Conservation (phyloP, 2,329 filamentous ascomycete genomes). For the Pestalotiopsis sp. region DNA sequence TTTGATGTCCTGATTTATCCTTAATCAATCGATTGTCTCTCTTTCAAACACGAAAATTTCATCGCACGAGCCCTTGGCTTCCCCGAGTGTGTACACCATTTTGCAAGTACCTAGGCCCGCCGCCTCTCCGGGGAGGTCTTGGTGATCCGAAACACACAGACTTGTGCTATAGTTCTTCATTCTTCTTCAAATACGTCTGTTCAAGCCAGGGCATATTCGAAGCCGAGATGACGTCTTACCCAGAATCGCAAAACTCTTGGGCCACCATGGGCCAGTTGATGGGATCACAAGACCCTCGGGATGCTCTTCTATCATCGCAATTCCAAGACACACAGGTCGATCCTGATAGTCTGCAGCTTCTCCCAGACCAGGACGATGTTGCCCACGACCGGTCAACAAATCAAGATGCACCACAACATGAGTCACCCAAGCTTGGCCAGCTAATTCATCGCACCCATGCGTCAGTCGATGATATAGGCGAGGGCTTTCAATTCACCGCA, state of each 20-base stretch:
- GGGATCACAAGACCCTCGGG: not conserved
- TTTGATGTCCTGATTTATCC: no score
- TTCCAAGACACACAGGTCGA: not conserved
- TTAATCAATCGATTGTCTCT: no score
- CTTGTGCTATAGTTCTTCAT: not conserved
- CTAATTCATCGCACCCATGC: not conserved
- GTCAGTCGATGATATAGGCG: not conserved
- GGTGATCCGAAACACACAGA: no score
- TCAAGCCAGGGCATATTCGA: not conserved
- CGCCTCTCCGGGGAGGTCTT: no score
- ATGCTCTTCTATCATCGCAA: not conserved
- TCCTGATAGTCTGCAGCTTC: not conserved
- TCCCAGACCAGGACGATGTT: not conserved
- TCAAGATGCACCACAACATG: not conserved
- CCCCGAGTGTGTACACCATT: no score
- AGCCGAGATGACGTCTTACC: not conserved
- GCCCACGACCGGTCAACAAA: not conserved
- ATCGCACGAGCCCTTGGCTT: no score
- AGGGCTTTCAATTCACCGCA: not conserved
- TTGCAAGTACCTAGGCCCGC: no score
- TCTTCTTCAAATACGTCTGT: not conserved
- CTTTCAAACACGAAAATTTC: no score
- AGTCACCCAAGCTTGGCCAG: not conserved
- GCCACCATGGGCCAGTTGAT: not conserved
- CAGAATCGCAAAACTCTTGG: not conserved